These are phyloP conservation scores for Chaetomidium leptoderma DNA, from an alignment of 495 filamentous ascomycete genomes.

Conservation along the genomic window DNA sequence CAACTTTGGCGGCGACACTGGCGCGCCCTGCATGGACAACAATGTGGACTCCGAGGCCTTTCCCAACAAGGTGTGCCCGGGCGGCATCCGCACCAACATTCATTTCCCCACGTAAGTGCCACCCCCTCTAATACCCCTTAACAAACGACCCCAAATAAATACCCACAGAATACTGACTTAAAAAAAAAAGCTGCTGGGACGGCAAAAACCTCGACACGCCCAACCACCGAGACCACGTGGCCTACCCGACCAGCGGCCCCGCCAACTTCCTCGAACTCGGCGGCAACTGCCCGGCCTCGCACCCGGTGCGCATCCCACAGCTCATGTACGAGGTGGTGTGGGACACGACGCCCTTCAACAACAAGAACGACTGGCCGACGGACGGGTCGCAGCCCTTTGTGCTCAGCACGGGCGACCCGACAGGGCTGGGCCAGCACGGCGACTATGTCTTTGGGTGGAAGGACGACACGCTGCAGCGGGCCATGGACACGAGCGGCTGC, in stretches of 20 bases:
- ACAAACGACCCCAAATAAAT: not conserved
- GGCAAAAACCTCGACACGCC: slow-evolving; percentile 52
- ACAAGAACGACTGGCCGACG: slow-evolving; percentile 42
- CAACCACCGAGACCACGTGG: slow-evolving; percentile 51
- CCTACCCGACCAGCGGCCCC: slow-evolving; percentile 43
- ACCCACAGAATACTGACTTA: not conserved
- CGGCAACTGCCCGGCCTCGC: slow-evolving; percentile 45
- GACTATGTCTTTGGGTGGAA: slow-evolving; percentile 53
- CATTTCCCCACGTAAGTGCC: slow-evolving; percentile 46
- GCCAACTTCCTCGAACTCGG: slow-evolving; percentile 45
- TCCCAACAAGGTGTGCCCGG: slow-evolving; percentile 39
- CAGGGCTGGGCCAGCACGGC: slow-evolving; percentile 45
- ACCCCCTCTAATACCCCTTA: not conserved
- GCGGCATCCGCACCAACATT: slow-evolving; percentile 51
- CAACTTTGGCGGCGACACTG: slow-evolving; percentile 44
- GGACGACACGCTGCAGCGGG: slow-evolving; percentile 43
- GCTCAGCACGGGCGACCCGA: slow-evolving; percentile 42
- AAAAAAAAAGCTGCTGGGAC: slow-evolving; percentile 46
- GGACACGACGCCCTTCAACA: slow-evolving; percentile 47
- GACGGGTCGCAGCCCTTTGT: slow-evolving; percentile 49
- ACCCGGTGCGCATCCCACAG: slow-evolving; percentile 48
- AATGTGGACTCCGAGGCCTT: slow-evolving; percentile 40
- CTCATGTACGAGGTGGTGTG: slow-evolving; percentile 52
- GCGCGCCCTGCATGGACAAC: slow-evolving; percentile 42
- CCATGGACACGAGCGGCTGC: slow-evolving; percentile 47